Evolutionary conservation across 352 stramenopile species (phyloP), one percentile per base, ranked within the genome.

Genomic region (Phytopythium aichiense): DNA sequence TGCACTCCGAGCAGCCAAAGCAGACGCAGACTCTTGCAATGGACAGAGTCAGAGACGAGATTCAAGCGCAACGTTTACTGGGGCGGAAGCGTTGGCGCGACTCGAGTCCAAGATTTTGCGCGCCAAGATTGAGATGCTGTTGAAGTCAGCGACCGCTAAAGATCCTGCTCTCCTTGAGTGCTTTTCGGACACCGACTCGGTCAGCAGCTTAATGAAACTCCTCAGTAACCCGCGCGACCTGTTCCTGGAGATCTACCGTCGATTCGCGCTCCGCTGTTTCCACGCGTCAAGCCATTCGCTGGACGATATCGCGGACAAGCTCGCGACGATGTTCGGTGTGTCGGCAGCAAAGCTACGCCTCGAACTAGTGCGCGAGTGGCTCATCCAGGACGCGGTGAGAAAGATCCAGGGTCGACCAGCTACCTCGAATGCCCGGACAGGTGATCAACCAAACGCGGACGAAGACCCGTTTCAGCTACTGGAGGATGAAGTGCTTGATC

Each of bases 311-410:
- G 64, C 65, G 20, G 62, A 70, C 46, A 70, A 60, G 43, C 63
- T 87, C 13, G 71, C 67, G 33, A 49, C 56, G 1, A 37, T 87
- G 18, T 56, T 83, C 31, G n/a, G 64, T 1, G 48, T 81, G 12
- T 49, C 55, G 22, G 64, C 67, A 28, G 38, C 43, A 20, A 69
- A 73, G 38, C 54, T 83, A 28, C 65, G 69, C 1, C 57, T 83
- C 33, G 69, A 85, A 31, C 53, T 87, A 40, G 60, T 85, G 53
- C 65, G 69, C 23, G 71, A 80, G 40, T 87, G 77, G 77, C 77
- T 87, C n/a, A 51, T 81, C 0, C 61, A 76, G 61, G 73, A 84
- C 42, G 76, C 73, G 30, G 59, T 81, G 33, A 46, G 73, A 48
- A 52, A 28, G 18, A 15, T 25, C 8, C n/a, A 28, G 43, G n/a